phyloP scores from a whole-genome alignment of 805 yeast species.

The Candida stauntonica region DNA sequence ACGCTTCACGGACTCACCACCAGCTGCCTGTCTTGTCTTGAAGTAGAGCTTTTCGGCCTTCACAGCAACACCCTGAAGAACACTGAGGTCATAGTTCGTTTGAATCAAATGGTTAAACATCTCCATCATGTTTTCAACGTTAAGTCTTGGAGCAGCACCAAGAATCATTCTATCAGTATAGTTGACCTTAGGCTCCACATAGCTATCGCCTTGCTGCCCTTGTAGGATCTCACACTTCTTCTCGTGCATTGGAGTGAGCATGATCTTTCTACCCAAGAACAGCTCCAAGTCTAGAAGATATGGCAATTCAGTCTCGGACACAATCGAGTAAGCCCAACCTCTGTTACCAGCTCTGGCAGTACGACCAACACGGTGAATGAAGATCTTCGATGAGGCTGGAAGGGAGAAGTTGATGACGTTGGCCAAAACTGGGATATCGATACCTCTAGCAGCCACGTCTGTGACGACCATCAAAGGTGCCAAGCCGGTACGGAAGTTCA shows the following conservation, averaged over 20 bases:
- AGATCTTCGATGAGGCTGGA: slow-evolving; percentile 89
- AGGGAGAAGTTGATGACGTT: slow-evolving; percentile 89
- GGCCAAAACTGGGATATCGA: slow-evolving; percentile 94
- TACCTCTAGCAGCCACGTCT: slow-evolving; percentile 98
- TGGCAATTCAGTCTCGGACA: slow-evolving; percentile 81
- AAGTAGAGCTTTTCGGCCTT: slow-evolving; percentile 88
- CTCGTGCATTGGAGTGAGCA: slow-evolving; percentile 66
- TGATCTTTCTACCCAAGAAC: slow-evolving; percentile 78
- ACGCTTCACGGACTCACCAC: slow-evolving; percentile 79
- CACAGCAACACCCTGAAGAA: slow-evolving; percentile 62
- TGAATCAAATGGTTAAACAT: slow-evolving; percentile 55
- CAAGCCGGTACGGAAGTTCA: slow-evolving; percentile 79
- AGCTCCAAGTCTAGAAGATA: slow-evolving; percentile 86
- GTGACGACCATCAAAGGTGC: slow-evolving; percentile 91
- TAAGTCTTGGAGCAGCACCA: slow-evolving; percentile 75
- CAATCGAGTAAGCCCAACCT: slow-evolving; percentile 96
- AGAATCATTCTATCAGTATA: slow-evolving; percentile 75
- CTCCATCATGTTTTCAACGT: slow-evolving; percentile 70
- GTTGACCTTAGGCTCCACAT: slow-evolving; percentile 53
- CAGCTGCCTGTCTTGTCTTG: slow-evolving; percentile 83
- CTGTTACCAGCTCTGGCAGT: slow-evolving; percentile 98
- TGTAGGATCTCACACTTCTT: slow-evolving; percentile 51
- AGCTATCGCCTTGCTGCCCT: slow-evolving; percentile 38
- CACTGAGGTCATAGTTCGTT: slow-evolving; percentile 63
- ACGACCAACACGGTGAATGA: slow-evolving; percentile 97